A percentile compares a stretch with the other conserved stretches of the same genome.
These are phyloP conservation scores for Fonsecaea multimorphosa DNA, from an alignment of 2,329 filamentous ascomycete genomes.

Conservation along the genomic window DNA sequence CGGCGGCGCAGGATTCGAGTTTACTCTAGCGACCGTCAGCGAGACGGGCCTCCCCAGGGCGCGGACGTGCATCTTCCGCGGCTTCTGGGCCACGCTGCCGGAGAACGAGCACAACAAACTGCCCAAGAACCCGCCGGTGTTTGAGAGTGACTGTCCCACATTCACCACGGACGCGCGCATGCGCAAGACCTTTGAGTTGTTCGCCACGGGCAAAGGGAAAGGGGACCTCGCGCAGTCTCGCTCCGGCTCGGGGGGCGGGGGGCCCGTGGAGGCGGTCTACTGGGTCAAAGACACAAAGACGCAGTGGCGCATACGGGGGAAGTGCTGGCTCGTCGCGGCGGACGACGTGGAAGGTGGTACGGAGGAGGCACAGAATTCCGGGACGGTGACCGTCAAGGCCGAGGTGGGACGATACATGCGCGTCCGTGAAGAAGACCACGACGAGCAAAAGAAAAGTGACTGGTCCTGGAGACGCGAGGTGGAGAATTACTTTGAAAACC, in stretches of 20 bases:
- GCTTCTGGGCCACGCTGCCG: slow-evolving; percentile 76
- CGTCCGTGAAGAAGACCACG: slow-evolving; percentile 25
- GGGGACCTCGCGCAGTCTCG: slow-evolving; percentile 51
- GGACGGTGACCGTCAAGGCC: slow-evolving; percentile 64
- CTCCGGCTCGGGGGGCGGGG: slow-evolving; percentile 66
- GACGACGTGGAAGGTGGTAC: slow-evolving; percentile 61
- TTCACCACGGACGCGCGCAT: slow-evolving; percentile 90
- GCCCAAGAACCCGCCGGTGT: slow-evolving; percentile 71
- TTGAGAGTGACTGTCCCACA: slow-evolving; percentile 76
- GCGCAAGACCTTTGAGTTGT: slow-evolving; percentile 78
- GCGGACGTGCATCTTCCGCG: slow-evolving; percentile 82
- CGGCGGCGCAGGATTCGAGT: slow-evolving; percentile 46
- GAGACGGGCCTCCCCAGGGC: slow-evolving; percentile 56
- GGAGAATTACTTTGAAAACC: slow-evolving; percentile 87
- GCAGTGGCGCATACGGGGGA: slow-evolving; percentile 85
- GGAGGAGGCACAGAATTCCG: slow-evolving; percentile 58
- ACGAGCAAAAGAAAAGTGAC: slow-evolving; percentile 47
- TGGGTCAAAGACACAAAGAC: slow-evolving; percentile 74
- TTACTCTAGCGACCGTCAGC: slow-evolving; percentile 54
- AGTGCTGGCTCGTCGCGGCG: slow-evolving; percentile 77
- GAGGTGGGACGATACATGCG: slow-evolving; percentile 68
- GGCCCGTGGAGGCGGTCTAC: slow-evolving; percentile 79
- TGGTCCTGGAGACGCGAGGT: slow-evolving; percentile 85
- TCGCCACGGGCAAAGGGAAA: slow-evolving; percentile 57
- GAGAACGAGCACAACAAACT: slow-evolving; percentile 75